These are phyloP conservation scores for Ascocoryne sarcoides DNA, from an alignment of 2,329 filamentous ascomycete species.

Conservation along the genomic window DNA sequence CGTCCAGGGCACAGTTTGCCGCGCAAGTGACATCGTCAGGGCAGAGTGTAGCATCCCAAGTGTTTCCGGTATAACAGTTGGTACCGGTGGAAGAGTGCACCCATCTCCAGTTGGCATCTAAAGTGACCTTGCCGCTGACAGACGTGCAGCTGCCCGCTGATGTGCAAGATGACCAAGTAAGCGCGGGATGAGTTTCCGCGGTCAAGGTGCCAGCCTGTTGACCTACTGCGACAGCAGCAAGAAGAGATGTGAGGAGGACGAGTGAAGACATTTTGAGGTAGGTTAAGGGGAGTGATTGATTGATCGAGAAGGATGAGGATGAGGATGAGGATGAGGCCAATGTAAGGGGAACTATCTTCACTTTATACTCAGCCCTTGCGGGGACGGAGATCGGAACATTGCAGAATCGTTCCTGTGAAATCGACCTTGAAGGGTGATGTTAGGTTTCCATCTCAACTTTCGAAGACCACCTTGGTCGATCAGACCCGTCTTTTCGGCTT, in stretches of 20 bases:
- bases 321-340: neutral
- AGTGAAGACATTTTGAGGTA: slow-evolving; percentile 24
- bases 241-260: slow-evolving; percentile 33
- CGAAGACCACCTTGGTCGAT: neutral
- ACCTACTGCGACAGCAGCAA: slow-evolving; percentile 36
- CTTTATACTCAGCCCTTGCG: neutral
- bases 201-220: slow-evolving; percentile 41
- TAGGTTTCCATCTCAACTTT: neutral
- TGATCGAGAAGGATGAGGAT: slow-evolving; percentile 3
- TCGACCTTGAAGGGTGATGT: neutral
- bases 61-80: slow-evolving; percentile 36
- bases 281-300: neutral
- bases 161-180: slow-evolving; percentile 44
- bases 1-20: slow-evolving; percentile 43
- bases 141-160: slow-evolving; percentile 40
- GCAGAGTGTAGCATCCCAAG: slow-evolving; percentile 35
- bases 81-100: slow-evolving; percentile 37
- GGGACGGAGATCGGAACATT: no score
- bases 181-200: slow-evolving; percentile 42
- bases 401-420: no score
- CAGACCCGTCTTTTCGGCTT: neutral
- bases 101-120: slow-evolving; percentile 54
- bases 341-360: neutral
- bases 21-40: slow-evolving; percentile 37
- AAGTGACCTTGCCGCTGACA: slow-evolving; percentile 39